These are phyloP conservation scores for Aureobasidium subglaciale DNA, from an alignment of 2,329 filamentous ascomycete genomes.

Conservation along the genomic window DNA sequence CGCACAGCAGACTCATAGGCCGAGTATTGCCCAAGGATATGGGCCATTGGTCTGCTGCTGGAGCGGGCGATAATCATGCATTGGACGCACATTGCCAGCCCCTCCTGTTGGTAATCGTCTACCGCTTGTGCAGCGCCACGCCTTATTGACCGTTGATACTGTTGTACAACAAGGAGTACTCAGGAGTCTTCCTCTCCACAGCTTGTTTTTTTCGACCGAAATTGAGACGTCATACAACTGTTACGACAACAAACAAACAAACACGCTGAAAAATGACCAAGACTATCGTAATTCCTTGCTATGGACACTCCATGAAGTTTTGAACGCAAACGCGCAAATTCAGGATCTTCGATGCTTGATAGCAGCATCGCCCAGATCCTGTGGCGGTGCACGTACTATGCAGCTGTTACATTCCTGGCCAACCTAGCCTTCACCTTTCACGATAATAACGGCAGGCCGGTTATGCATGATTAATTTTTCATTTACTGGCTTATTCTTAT, in stretches of 20 bases:
- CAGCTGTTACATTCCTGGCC: neutral
- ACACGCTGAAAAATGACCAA: neutral
- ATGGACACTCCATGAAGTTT: neutral
- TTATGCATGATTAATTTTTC: constrained; percentile 5
- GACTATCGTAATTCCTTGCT: neutral
- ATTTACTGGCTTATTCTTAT: constrained; percentile 11
- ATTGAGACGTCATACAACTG: neutral
- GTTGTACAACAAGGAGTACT: constrained; percentile 5
- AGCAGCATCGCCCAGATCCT: neutral
- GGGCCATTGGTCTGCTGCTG: neutral
- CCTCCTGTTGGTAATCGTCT: constrained; percentile 8
- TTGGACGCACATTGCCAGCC: constrained; percentile 1
- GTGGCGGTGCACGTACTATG: neutral
- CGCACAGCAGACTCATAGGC: neutral
- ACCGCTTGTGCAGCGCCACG: constrained; percentile 11
- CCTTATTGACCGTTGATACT: constrained; percentile 10
- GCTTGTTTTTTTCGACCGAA: neutral
- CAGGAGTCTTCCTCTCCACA: neutral
- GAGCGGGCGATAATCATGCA: constrained; percentile 8
- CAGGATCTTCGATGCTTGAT: neutral
- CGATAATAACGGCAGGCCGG: constrained; percentile 6
- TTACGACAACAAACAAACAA: constrained; percentile 9
- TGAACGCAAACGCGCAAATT: neutral
- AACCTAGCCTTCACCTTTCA: neutral
- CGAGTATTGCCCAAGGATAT: neutral